Base-by-base conservation (phyloP, 208 protist species). In the Acanthamoeba culbertsoni region DNA sequence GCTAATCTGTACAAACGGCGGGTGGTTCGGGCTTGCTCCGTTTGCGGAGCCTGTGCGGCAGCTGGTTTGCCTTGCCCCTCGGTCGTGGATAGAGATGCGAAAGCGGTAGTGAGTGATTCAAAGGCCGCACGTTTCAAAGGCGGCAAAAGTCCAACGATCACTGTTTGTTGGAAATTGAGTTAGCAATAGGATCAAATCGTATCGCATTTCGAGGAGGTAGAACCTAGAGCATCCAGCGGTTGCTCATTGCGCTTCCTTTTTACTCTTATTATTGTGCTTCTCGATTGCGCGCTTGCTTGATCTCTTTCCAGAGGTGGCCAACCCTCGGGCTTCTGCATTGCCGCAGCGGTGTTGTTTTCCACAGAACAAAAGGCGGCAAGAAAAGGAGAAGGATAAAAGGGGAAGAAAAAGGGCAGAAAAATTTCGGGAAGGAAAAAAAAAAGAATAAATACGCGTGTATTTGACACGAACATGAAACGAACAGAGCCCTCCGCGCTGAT, bases 161-260 rank as follows among this genome's bases (percentile, higher is more conserved):
- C 68, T 79, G 28, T 42, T 51, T 26, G 37, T 8, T 0, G 12
- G 68, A 14, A 6, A 77, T 43, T 31, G 42, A 31, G 40, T 79
- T 4, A 75, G 4, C 5, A 71, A 37, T n/a, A 71, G 33, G n/a
- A 51, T 28, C 8, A 31, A 82, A 51, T 48, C n/a, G 8, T 31
- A 68, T 68, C 59, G 59, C 59, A 28, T 28, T n/a, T 33, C 8
- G 42, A 7, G 42, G 37, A 86, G 18, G 20, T 48, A 7, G 75
- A 63, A 88, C 79, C 79, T 3, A 88, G 51, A 0, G 79, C 12
- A 43, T 88, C 79, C 8, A 63, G 35, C 33, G 79, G 79, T 35
- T 88, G 79, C 28, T 88, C 79, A 63, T 55, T 88, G 20, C 79
- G 45, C 79, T 88, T 88, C n/a, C 79, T 55, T 28, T 88, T 88